These are phyloP conservation scores for Penicillium canariense DNA, from an alignment of 495 filamentous ascomycete species.

Conservation along the genomic window DNA sequence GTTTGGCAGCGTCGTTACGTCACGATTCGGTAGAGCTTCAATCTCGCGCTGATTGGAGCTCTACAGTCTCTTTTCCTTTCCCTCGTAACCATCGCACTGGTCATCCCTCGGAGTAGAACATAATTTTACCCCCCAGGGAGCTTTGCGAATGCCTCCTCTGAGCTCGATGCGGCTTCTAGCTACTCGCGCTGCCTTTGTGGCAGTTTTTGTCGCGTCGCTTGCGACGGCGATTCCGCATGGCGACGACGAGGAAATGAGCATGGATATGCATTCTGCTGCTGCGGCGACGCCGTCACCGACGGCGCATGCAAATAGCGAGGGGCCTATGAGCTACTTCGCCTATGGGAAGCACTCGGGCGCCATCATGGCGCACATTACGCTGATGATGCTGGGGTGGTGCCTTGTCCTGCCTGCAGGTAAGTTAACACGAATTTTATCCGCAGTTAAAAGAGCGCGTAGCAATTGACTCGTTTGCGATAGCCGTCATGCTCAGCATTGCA, in stretches of 20 bases:
- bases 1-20: slow-evolving; percentile 25
- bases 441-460: background rate
- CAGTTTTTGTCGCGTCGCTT: slow-evolving; percentile 32
- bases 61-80: slow-evolving; percentile 1
- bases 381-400: slow-evolving; percentile 82
- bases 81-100: background rate
- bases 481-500: slow-evolving; percentile 80
- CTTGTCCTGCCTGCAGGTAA: slow-evolving; percentile 79
- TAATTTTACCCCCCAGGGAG: background rate
- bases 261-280: slow-evolving; percentile 30
- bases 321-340: slow-evolving; percentile 70
- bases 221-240: slow-evolving; percentile 39
- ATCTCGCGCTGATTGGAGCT: slow-evolving; percentile 13
- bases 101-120: background rate
- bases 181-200: slow-evolving; percentile 32
- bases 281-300: slow-evolving; percentile 30
- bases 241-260: slow-evolving; percentile 40
- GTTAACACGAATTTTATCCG: slow-evolving; percentile 20
- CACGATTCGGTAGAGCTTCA: slow-evolving; percentile 29
- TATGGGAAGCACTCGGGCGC: slow-evolving; percentile 61
- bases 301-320: slow-evolving; percentile 7
- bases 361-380: slow-evolving; percentile 73
- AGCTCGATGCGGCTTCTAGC: slow-evolving; percentile 25
- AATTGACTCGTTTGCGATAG: slow-evolving; percentile 37
- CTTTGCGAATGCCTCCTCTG: background rate